Evolutionary conservation across 2,329 filamentous ascomycete genomes (phyloP), one percentile per base, ranked within the genome.

Genomic region (Venturia pyrina): DNA sequence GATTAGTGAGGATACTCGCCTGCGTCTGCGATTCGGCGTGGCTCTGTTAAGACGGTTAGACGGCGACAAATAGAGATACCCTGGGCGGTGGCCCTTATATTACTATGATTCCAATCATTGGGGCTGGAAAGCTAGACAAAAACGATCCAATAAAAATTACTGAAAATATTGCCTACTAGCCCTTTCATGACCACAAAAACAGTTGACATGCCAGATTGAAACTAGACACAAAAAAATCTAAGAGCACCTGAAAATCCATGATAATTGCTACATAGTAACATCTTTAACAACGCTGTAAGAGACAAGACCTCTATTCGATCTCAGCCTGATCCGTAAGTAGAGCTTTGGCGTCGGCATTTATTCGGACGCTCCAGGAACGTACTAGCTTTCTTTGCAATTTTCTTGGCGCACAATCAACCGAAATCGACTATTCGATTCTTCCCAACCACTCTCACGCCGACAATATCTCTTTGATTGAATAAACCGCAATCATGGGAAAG

Each of bases 401-500:
- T 43, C 21, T 24, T 28, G 21, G 24, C 48, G 21, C 48, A 53
- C 48, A 53, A 13, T 17, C 8, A 17, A 43, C 11, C 48, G 21
- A 53, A 53, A 50, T 17, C 28, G 13, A 15, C 48, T 15, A 2
- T 11, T 2, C 10, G 11, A 10, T 15, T 28, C 21, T 21, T 5
- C 21, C 28, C 21, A 53, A 3, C 21, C 48, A 28, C 21, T 10
- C 15, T 28, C 48, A 53, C 48, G 21, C 48, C 21, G 48, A 24
- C 53, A 59, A 59, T 11, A 19, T 37, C 15, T 11, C 50, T 19
- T 56, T 56, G 50, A 56, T 59, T 59, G 28, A 37, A 59, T 59
- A 37, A 37, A 65, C 50, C 63, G 78, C 74, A 74, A 87, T 78
- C 75, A 88, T 88, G 85, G 84, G 82, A 78, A 83, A 85, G 79